Conservation (phyloP, 441 rosid species). For the Pelargonium cotyledonis region DNA sequence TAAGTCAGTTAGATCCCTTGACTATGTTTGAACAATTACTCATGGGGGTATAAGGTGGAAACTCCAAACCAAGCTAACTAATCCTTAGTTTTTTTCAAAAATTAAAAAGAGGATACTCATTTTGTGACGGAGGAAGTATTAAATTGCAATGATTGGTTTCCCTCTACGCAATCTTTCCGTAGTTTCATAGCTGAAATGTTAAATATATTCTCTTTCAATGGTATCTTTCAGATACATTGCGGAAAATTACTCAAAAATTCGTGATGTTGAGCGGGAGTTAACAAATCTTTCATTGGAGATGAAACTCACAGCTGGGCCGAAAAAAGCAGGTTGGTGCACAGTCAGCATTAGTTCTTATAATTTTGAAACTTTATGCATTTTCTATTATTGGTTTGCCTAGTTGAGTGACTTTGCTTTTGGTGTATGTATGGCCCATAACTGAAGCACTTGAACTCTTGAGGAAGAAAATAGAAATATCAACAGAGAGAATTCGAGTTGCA, state of each 20-base stretch:
- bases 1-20: no score
- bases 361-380: constrained; percentile 6
- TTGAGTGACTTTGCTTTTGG: constrained; percentile 20
- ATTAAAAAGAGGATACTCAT: background rate
- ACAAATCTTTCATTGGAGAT: constrained; percentile 67
- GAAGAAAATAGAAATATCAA: constrained; percentile 71
- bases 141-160: background rate
- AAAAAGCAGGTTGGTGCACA: constrained; percentile 61
- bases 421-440: constrained; percentile 20
- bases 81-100: no score
- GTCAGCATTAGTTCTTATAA: constrained; percentile 2
- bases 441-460: constrained; percentile 78
- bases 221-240: constrained; percentile 54
- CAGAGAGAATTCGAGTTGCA: constrained; percentile 62
- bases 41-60: no score
- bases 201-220: background rate
- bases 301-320: constrained; percentile 94
- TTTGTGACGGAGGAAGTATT: background rate
- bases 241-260: constrained; percentile 76
- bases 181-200: background rate
- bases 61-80: no score
- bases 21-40: no score
- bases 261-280: constrained; percentile 79
- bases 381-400: constrained; percentile 12
- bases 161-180: background rate